Evolutionary conservation across 2,329 filamentous ascomycete species (phyloP).

Genomic region (Monilinia aucupariae): DNA sequence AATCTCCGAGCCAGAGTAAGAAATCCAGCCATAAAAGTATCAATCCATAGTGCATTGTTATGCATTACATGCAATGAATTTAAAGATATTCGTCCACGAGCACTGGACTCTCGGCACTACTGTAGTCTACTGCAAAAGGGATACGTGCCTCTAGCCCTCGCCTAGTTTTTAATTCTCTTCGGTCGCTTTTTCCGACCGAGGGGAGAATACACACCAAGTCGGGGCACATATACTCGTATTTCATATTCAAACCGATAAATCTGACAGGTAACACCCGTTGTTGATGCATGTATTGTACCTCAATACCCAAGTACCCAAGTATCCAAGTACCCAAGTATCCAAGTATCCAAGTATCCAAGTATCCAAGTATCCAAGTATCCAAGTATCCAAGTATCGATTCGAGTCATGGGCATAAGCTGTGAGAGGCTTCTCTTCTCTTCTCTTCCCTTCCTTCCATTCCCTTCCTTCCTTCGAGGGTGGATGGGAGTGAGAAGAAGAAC

Average conservation of each 20-base stretch:
- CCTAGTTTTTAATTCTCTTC: not conserved
- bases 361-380: no score
- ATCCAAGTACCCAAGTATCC: not conserved
- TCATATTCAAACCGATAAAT: constrained; percentile 4
- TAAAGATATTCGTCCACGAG: not conserved
- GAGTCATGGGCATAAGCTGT: not conserved
- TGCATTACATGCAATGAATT: constrained; percentile 12
- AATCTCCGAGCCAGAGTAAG: not conserved
- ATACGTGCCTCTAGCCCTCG: not conserved
- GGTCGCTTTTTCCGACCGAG: not conserved
- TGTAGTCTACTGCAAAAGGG: constrained; percentile 5
- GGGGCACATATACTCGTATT: constrained; percentile 4
- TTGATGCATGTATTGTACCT: not conserved
- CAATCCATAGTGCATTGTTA: not conserved
- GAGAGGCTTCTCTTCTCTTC: not conserved
- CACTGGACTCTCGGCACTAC: constrained; percentile 10
- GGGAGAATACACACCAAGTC: not conserved
- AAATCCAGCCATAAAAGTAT: not conserved
- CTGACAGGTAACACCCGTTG: constrained; percentile 16
- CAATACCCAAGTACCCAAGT: not conserved
- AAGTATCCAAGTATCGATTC: constrained; percentile 1
- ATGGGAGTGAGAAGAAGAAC: not conserved
- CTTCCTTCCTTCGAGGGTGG: not conserved
- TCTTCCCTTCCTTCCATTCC: not conserved
- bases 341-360: no score